phyloP scores from a whole-genome alignment of 805 yeast genomes.

The Schwanniomyces vanrijiae region DNA sequence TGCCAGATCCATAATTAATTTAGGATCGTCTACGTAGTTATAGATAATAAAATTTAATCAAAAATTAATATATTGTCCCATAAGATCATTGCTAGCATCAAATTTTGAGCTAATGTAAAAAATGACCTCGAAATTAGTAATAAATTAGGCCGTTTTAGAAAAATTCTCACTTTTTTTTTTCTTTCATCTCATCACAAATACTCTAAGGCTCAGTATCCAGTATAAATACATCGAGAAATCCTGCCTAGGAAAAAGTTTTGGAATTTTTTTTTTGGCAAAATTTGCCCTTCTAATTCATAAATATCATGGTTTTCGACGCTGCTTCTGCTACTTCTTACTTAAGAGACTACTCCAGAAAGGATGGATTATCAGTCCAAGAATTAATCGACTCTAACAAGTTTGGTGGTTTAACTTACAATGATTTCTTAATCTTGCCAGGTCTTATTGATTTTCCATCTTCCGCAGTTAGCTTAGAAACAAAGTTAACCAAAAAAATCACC shows the following conservation, averaged over 20 bases:
- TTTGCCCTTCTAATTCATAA: slow-evolving; percentile 26
- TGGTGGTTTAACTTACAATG: slow-evolving; percentile 98
- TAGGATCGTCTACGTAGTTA: not conserved
- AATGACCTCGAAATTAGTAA: not conserved
- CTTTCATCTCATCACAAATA: slow-evolving; percentile 1
- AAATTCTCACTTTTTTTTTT: not conserved
- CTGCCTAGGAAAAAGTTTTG: not conserved
- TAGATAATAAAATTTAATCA: not conserved
- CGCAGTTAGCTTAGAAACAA: slow-evolving; percentile 75
- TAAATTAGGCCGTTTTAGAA: not conserved
- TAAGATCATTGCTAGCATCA: not conserved
- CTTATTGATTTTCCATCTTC: slow-evolving; percentile 86
- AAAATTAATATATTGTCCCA: not conserved
- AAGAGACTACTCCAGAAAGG: slow-evolving; percentile 64
- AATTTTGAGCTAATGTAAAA: not conserved
- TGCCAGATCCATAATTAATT: no score
- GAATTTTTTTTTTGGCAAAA: slow-evolving; percentile 43
- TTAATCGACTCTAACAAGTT: slow-evolving; percentile 86
- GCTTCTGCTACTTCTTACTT: slow-evolving; percentile 69
- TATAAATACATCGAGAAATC: not conserved
- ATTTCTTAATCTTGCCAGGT: slow-evolving; percentile 93
- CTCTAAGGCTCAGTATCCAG: not conserved
- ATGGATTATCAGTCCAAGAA: slow-evolving; percentile 80
- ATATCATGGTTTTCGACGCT: slow-evolving; percentile 35
- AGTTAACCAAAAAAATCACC: slow-evolving; percentile 86